Base-by-base conservation (phyloP, 768 basidiomycete genomes). In the Agrocybe chaxingu region DNA sequence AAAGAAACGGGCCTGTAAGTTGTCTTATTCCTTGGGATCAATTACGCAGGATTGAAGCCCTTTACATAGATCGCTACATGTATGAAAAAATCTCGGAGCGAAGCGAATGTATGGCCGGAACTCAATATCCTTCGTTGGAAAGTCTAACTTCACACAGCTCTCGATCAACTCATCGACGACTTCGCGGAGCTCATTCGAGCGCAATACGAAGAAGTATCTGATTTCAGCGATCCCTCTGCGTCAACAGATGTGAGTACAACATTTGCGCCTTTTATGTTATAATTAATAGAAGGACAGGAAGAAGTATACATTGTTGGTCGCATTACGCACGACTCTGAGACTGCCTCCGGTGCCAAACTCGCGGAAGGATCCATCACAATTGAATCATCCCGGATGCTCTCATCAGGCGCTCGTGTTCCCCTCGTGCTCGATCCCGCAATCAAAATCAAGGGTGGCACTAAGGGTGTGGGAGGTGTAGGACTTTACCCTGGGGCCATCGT, bases 401-500 rank as follows among this genome's bases (percentile, higher is more conserved):
- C 81, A 2, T 73, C 73, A 9, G 84, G 85, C 10, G 84, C 85
- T 3, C 79, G 77, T 0, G 75, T 94, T 2, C 77, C 85, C 0
- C 68, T 99, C 36, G 80, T 82, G 16, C 88, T 98, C 48, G 77
- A 87, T 31, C 70, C 79, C 4, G 70, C 72, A 16, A 71, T 89
- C 47, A 82, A 81, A 57, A 75, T 96, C 2, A 78, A 86, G 35
- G 85, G 85, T 12, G 77, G 79, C 1, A 61, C 73, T 10, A 76
- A 76, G 48, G 89, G 88, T 8, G 71, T 80, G 8, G 80, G 78
- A 11, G 82, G 84, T 0, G 68, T 86, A 8, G 85, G 89, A 1
- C 63, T 98, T 37, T 98, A 95, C 62, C 92, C 94, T 4, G 97
- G 97, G 3, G 85, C 85, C 29, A 82, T 98, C 45, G 87, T 87